phyloP scores from a whole-genome alignment of 305 asterid genomes.

The Withania somnifera region DNA sequence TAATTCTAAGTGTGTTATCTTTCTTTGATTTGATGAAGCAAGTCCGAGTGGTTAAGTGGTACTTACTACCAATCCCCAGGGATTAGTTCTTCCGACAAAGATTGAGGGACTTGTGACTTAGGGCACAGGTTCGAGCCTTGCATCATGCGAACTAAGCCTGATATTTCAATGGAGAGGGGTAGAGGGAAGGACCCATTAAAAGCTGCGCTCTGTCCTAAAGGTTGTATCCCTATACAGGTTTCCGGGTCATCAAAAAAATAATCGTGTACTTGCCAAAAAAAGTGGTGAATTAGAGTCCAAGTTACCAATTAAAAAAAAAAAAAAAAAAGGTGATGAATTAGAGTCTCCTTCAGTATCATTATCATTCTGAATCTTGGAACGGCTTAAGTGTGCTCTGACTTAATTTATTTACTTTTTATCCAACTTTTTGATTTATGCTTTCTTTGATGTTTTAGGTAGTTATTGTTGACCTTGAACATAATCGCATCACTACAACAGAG shows the following conservation, averaged over 20 bases:
- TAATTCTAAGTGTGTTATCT: neutral
- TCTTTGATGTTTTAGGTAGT: conserved; percentile 63
- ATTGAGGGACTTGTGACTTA: neutral
- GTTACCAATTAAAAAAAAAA: too few relatives aligned
- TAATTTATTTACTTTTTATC: neutral
- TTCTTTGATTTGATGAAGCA: neutral
- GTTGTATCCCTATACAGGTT: neutral
- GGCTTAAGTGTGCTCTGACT: neutral
- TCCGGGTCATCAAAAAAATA: neutral
- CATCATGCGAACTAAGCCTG: too few relatives aligned
- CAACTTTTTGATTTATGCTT: neutral
- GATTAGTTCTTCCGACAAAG: neutral
- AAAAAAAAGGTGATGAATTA: neutral
- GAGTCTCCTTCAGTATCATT: conserved; percentile 5
- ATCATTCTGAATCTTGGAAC: conserved; percentile 1
- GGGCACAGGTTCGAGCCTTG: neutral
- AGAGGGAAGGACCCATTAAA: too few relatives aligned
- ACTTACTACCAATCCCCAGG: neutral
- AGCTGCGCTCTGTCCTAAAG: neutral
- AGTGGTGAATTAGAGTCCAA: neutral
- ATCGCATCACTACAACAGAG: conserved; percentile 82
- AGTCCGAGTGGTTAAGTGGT: neutral
- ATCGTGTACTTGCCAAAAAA: neutral
- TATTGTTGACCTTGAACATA: conserved; percentile 90
- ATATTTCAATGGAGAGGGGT: too few relatives aligned